Base-by-base conservation (phyloP, 306 rosid genomes). In the Nissolia schottii region DNA sequence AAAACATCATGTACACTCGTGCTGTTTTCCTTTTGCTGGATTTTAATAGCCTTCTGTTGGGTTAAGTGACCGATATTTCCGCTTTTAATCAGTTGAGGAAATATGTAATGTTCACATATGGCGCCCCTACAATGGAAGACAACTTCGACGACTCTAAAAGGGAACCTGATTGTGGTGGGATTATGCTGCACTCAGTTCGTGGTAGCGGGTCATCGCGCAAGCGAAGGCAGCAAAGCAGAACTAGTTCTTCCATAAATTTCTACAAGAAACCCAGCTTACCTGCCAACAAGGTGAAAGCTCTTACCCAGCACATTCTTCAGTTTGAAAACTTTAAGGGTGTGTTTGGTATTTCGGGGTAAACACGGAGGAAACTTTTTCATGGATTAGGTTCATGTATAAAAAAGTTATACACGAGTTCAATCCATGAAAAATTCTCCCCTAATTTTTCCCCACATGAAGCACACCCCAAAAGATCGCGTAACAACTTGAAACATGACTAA, bases 41-140 rank as follows among this genome's bases (percentile, higher is more conserved):
- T 76, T 28, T 35, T 43, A n/a, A n/a, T n/a, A 28, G 38, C 63
- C 28, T 61, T 41, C 40, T 77, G 24, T 71, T 70, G 64, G 65
- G 46, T 65, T 74, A 8, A 50, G 28, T 79, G 79, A 70, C 81
- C 70, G 40, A 41, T 58, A 29, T 59, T 40, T 80, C 16, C 55
- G 14, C 59, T 57, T 77, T 61, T 62, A 54, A 71, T 77, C 79
- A 95, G 99, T 79, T 95, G 90, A 91, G 99, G 84, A 95, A 95
- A 87, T 95, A 91, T 63, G 99, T 95, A 20, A 95, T 58, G 84
- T 95, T 70, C 82, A 91, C 99, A 1, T 91, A 87, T 32, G 92
- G 87, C 66, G 84, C 79, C 70, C 83, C 60, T 72, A 72, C 83
- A 16, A 71, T 88, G 70, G 87, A 85, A 0, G 88, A 81, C 23